These are phyloP conservation scores for Antarctomyces pellizariae DNA, from an alignment of 495 filamentous ascomycete genomes.

Conservation along the genomic window DNA sequence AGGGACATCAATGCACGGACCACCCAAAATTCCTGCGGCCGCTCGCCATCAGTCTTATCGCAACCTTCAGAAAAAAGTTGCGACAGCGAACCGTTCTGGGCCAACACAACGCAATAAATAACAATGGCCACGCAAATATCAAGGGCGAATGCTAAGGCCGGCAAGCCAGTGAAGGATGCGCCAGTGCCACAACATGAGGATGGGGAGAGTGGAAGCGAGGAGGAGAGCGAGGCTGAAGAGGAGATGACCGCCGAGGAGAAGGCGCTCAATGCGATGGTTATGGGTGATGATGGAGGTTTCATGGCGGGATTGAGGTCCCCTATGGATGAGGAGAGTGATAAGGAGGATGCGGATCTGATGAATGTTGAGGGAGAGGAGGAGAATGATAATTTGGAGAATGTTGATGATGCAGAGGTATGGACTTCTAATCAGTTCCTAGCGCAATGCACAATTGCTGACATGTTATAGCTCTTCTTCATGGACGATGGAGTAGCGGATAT, in stretches of 20 bases:
- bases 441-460: constrained; percentile 10
- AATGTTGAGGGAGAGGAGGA: constrained; percentile 8
- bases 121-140: no score
- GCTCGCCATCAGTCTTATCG: no score
- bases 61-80: no score
- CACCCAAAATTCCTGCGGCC: no score
- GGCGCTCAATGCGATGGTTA: constrained; percentile 65
- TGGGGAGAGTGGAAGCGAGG: constrained; percentile 15
- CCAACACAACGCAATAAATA: no score
- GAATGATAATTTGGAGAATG: constrained; percentile 20
- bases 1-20: no score
- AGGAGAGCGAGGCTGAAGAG: constrained; percentile 13
- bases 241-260: constrained; percentile 63
- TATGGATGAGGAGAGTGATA: constrained; percentile 7
- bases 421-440: constrained; percentile 5
- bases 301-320: constrained; percentile 33
- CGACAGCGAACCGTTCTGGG: no score
- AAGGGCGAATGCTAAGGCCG: no score
- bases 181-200: constrained; percentile 12
- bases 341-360: constrained; percentile 16
- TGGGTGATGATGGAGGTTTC: constrained; percentile 69
- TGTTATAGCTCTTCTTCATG: constrained; percentile 39
- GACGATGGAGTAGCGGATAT: constrained; percentile 32
- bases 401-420: constrained; percentile 41
- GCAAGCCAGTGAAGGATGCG: no score